phyloP scores from a whole-genome alignment of 2,329 filamentous ascomycete species.

The Hymenoscyphus occultus region DNA sequence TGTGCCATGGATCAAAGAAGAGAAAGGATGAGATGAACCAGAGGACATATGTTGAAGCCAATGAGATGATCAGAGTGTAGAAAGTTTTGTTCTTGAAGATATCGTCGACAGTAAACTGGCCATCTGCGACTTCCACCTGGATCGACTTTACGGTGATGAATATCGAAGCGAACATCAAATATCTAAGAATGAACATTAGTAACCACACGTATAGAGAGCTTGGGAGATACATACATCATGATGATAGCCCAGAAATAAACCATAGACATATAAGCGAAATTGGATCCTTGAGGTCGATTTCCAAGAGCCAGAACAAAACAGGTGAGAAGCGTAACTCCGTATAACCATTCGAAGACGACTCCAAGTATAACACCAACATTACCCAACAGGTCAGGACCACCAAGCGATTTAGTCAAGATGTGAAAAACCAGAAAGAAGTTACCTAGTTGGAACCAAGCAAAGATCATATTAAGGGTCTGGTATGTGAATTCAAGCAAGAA shows the following conservation, averaged over 20 bases:
- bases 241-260: constrained; percentile 97
- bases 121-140: constrained; percentile 60
- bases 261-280: constrained; percentile 92
- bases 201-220: neutral
- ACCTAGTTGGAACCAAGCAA: constrained; percentile 96
- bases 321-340: constrained; percentile 84
- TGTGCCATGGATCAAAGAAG: constrained; percentile 99
- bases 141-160: constrained; percentile 92
- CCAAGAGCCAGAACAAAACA: constrained; percentile 95
- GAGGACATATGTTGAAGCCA: constrained; percentile 87
- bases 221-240: constrained; percentile 67
- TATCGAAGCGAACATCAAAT: constrained; percentile 90
- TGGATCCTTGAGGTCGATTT: constrained; percentile 91
- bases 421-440: constrained; percentile 99
- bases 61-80: constrained; percentile 88
- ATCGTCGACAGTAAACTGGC: constrained; percentile 64
- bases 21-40: constrained; percentile 89
- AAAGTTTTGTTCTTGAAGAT: constrained; percentile 88
- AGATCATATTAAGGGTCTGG: constrained; percentile 94
- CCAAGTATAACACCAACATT: constrained; percentile 76
- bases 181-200: constrained; percentile 45
- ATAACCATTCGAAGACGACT: constrained; percentile 93
- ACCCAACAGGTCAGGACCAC: constrained; percentile 66
- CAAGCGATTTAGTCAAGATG: constrained; percentile 86
- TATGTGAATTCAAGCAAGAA: constrained; percentile 92